These are phyloP conservation scores for Eruca vesicaria DNA, from an alignment of 441 rosid genomes.

Conservation along the genomic window DNA sequence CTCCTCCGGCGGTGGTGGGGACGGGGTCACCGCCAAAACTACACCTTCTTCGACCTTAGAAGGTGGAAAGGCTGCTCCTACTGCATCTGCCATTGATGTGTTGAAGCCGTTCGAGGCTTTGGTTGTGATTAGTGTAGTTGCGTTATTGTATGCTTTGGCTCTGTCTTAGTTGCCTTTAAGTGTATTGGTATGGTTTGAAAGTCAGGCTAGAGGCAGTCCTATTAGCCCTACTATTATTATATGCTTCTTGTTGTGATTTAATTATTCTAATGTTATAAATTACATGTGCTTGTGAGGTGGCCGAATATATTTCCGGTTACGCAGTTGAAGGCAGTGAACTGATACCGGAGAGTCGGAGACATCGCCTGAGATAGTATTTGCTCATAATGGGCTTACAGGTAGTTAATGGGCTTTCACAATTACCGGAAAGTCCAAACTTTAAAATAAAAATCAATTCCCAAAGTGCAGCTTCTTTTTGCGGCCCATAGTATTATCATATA, in stretches of 20 bases:
- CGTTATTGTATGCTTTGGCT: conserved; percentile 18
- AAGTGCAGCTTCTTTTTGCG: not conserved
- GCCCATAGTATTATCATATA: not conserved
- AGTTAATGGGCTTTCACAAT: not conserved
- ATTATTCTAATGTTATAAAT: not conserved
- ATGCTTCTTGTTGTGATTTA: conserved; percentile 8
- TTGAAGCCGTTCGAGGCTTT: conserved; percentile 26
- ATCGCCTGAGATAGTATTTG: not conserved
- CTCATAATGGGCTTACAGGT: not conserved
- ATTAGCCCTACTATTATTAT: not conserved
- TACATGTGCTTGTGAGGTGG: not conserved
- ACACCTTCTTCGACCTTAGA: conserved; percentile 9
- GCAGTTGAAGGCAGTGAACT: not conserved
- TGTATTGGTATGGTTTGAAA: conserved; percentile 16
- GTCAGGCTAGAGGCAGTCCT: conserved; percentile 41
- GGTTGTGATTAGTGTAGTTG: conserved; percentile 22
- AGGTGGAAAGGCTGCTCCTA: conserved; percentile 17
- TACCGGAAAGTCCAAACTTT: not conserved
- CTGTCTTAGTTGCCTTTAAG: conserved; percentile 2
- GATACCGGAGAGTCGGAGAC: not conserved
- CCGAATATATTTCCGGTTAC: not conserved
- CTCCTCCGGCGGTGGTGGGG: conserved; percentile 33
- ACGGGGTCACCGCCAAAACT: conserved; percentile 26
- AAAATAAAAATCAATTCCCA: not conserved
- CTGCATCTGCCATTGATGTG: conserved; percentile 25